Conservation (phyloP, 2,329 filamentous ascomycete genomes). For the Cercospora sesami region DNA sequence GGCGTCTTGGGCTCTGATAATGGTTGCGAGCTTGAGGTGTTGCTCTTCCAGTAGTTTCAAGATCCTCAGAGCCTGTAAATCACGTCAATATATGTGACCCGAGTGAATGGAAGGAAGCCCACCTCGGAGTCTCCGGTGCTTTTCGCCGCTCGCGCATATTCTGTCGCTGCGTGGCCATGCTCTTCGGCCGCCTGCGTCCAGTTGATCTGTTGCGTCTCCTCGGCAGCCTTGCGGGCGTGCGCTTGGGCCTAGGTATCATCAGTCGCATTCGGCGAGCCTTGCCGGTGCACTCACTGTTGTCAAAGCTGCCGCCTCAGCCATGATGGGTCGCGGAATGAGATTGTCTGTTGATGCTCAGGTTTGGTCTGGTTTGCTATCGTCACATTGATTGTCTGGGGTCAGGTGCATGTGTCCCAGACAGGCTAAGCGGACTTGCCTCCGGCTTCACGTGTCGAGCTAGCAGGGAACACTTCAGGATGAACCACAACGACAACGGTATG, state of each 20-base stretch:
- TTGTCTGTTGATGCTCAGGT: neutral
- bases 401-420: neutral
- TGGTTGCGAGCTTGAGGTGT: constrained; percentile 77
- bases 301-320: constrained; percentile 33
- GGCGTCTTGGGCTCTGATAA: constrained; percentile 66
- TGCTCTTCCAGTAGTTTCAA: constrained; percentile 83
- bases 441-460: constrained; percentile 1
- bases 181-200: constrained; percentile 82
- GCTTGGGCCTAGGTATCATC: constrained; percentile 68
- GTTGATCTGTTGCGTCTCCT: constrained; percentile 67
- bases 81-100: constrained; percentile 27
- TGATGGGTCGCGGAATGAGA: constrained; percentile 10
- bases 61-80: constrained; percentile 75
- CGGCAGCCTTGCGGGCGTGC: constrained; percentile 80
- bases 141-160: constrained; percentile 81
- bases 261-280: neutral
- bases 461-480: constrained; percentile 1
- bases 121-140: constrained; percentile 64
- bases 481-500: neutral
- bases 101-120: constrained; percentile 1
- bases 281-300: constrained; percentile 3
- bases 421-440: neutral
- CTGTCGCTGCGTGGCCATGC: constrained; percentile 81
- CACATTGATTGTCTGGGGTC: neutral
- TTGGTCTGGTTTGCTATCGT: neutral